Conservation (phyloP, 106 monocot genomes). For the Dendrobium nobile region DNA sequence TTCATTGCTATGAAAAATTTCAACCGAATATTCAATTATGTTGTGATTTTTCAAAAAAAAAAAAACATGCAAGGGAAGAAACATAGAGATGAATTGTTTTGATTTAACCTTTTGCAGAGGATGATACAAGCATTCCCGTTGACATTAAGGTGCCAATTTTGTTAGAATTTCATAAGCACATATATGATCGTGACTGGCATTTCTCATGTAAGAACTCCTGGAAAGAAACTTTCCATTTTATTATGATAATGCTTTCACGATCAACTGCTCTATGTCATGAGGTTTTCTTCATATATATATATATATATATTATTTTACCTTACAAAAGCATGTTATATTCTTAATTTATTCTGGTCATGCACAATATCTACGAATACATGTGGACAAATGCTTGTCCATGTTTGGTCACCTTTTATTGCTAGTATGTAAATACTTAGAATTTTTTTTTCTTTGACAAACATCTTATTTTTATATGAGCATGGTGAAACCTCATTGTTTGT, state of each 20-base stretch:
- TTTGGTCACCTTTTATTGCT: neutral
- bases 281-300: neutral
- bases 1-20: neutral
- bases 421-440: too few relatives aligned
- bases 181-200: constrained; percentile 87
- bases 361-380: neutral
- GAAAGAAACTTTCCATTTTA: neutral
- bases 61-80: neutral
- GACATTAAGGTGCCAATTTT: constrained; percentile 86
- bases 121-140: constrained; percentile 84
- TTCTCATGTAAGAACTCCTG: constrained; percentile 69
- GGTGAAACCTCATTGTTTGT: neutral
- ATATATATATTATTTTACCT: too few relatives aligned
- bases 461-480: neutral
- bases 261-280: neutral
- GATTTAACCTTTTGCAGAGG: constrained; percentile 58
- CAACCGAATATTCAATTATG: neutral
- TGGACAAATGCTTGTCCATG: neutral
- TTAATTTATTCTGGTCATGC: neutral
- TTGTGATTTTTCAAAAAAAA: neutral
- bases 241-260: neutral
- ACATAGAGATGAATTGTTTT: constrained; percentile 8
- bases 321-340: neutral
- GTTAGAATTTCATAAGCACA: constrained; percentile 65
- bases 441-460: neutral